Base-by-base conservation (phyloP, 345 rosid species). In the Triadica sebifera region DNA sequence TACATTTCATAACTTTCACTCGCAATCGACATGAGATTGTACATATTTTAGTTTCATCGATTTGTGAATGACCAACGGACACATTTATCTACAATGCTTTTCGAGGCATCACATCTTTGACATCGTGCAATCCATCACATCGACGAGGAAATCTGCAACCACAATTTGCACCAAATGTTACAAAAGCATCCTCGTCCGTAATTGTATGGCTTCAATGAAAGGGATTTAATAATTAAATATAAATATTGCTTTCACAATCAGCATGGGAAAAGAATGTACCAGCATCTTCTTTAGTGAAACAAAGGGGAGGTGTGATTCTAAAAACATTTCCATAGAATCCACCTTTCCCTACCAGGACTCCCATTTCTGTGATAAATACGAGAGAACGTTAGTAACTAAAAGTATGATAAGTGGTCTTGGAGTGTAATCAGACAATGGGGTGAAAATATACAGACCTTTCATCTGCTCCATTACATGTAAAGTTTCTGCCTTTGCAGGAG, bases 261-360 rank as follows among this genome's bases (percentile, higher is more conserved):
- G 11, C 38, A 46, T n/a, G 6, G 17, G 24, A 4, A 39, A 57
- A n/a, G 41, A 22, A 74, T 82, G 7, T 69, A 91, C 98, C 98
- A 65, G 99, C 98, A 74, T 95, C 98, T 46, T 86, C 89, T 85
- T 89, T 93, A 1, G 96, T 89, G 83, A 95, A 90, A 74, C 99
- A 95, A 71, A 95, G 94, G n/a, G 99, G 99, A 34, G 99, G 97
- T 13, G 98, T 91, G 20, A 95, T 89, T 83, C 99, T 86, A 71
- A 95, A 90, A 16, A 91, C 98, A 61, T 95, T 95, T 37, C 98
- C 96, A 29, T 83, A 84, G 82, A 72, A 87, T 65, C 99, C 99
- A 50, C 99, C 99, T 84, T 90, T 91, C 1, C 99, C 98, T 0
- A 91, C 70, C 85, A 96, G 72, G 16, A 93, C 97, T 9, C 99